A percentile compares a stretch with the other conserved stretches of the same genome.
phyloP scores from a whole-genome alignment of 2,329 filamentous ascomycete genomes.

The Lasiodiplodia hormozganensis region DNA sequence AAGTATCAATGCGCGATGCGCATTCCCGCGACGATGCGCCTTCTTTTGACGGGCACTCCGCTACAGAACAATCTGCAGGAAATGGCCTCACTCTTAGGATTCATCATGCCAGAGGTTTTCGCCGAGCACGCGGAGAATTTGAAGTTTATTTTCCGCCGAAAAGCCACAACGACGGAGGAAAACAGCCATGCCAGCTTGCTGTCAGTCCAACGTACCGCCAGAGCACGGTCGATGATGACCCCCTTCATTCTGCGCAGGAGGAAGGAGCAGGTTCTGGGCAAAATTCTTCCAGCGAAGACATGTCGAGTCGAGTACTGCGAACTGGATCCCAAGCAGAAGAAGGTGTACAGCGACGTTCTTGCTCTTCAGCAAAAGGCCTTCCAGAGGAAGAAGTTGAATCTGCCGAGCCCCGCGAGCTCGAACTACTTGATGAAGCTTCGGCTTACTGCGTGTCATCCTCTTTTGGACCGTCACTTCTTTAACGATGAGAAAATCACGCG shows the following conservation, averaged over 20 bases:
- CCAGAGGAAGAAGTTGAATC: slow-evolving; percentile 64
- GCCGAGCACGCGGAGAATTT: slow-evolving; percentile 77
- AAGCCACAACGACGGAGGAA: slow-evolving; percentile 81
- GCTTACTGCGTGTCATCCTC: slow-evolving; percentile 89
- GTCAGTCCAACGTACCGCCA: slow-evolving; percentile 83
- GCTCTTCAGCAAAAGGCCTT: slow-evolving; percentile 64
- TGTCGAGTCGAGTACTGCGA: slow-evolving; percentile 81
- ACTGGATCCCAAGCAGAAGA: slow-evolving; percentile 74
- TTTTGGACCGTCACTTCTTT: slow-evolving; percentile 85
- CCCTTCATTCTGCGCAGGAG: slow-evolving; percentile 94
- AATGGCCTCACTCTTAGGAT: slow-evolving; percentile 87
- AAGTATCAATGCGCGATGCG: slow-evolving; percentile 80
- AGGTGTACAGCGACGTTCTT: slow-evolving; percentile 76
- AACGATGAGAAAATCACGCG: slow-evolving; percentile 74
- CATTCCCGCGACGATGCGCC: slow-evolving; percentile 80
- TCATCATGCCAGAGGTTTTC: slow-evolving; percentile 90
- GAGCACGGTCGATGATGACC: slow-evolving; percentile 89
- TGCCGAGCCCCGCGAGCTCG: slow-evolving; percentile 59
- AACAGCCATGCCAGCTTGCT: slow-evolving; percentile 77
- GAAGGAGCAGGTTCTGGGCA: slow-evolving; percentile 82
- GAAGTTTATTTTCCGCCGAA: slow-evolving; percentile 89
- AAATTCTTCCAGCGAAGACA: slow-evolving; percentile 80
- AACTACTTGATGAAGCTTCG: slow-evolving; percentile 83
- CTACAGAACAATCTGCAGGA: slow-evolving; percentile 95
- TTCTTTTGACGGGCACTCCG: slow-evolving; percentile 89